These are phyloP conservation scores for Pholiota adiposa DNA, from an alignment of 1,284 basidiomycete genomes.

Conservation along the genomic window DNA sequence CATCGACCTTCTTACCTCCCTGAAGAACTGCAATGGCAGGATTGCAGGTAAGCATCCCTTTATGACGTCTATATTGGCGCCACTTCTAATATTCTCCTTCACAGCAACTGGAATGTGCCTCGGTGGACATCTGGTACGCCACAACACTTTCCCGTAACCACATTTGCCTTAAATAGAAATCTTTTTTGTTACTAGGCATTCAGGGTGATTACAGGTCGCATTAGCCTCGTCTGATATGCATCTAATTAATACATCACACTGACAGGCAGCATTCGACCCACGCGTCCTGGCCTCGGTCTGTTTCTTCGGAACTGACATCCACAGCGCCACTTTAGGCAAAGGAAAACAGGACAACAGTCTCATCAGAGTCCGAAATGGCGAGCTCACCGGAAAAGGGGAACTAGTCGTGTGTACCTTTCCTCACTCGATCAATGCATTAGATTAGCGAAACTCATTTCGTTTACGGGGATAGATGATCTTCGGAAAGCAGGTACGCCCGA, in stretches of 20 bases:
- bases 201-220: conserved; percentile 42
- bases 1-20: conserved; percentile 73
- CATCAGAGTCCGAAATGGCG: conserved; percentile 70
- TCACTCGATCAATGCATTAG: background rate
- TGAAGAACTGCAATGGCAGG: conserved; percentile 86
- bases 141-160: background rate
- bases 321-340: conserved; percentile 85
- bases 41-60: conserved; percentile 69
- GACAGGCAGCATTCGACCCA: conserved; percentile 83
- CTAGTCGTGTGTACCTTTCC: conserved; percentile 63
- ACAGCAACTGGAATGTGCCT: conserved; percentile 86
- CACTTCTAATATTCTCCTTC: conserved; percentile 8
- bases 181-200: conserved; percentile 48
- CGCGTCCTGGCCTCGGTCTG: conserved; percentile 87
- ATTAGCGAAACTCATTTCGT: background rate
- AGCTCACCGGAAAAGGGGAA: conserved; percentile 79
- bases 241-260: conserved; percentile 5
- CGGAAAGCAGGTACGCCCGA: conserved; percentile 68
- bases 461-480: conserved; percentile 76
- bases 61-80: background rate
- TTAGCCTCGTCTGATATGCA: background rate
- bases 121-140: conserved; percentile 77
- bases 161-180: background rate
- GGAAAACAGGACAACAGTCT: conserved; percentile 84
- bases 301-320: conserved; percentile 93